Percentiles rank a stretch among this genome's conserved stretches.
These are phyloP conservation scores for Pulveroboletus sp. DNA, from an alignment of 768 basidiomycete species.

Conservation along the genomic window DNA sequence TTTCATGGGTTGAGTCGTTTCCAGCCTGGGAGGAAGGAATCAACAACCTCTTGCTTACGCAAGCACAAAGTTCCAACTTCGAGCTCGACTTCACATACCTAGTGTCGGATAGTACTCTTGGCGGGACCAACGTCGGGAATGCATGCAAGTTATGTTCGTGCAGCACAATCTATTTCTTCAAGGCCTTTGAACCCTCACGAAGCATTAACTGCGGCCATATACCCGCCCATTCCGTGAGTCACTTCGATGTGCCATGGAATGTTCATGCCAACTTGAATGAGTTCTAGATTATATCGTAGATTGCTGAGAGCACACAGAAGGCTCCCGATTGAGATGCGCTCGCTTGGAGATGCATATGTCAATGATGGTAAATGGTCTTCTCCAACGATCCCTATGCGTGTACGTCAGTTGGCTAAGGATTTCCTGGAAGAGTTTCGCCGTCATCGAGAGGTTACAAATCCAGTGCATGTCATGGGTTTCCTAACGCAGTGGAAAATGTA, in stretches of 20 bases:
- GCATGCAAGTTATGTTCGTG: constrained; percentile 20
- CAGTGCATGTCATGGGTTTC: constrained; percentile 91
- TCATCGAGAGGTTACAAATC: constrained; percentile 78
- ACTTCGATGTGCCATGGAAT: neutral
- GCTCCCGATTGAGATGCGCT: constrained; percentile 76
- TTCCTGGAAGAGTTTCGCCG: constrained; percentile 74
- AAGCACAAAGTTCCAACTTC: no score
- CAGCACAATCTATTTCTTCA: constrained; percentile 45
- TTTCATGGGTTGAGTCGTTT: no score
- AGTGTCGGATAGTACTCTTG: no score
- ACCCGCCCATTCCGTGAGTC: constrained; percentile 82
- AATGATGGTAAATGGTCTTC: constrained; percentile 58
- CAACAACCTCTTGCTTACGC: no score
- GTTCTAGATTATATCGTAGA: constrained; percentile 70
- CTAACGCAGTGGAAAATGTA: constrained; percentile 95
- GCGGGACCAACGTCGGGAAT: constrained; percentile 5
- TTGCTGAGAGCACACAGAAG: constrained; percentile 76
- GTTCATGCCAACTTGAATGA: neutral
- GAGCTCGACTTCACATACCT: no score
- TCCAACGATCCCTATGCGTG: neutral
- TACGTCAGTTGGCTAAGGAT: constrained; percentile 4
- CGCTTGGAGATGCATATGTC: constrained; percentile 82
- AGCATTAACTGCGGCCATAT: constrained; percentile 58
- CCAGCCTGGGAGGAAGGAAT: no score
- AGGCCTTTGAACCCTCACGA: constrained; percentile 58